Evolutionary conservation across 2,329 filamentous ascomycete species (phyloP).

Genomic region (Fusarium proliferatum): DNA sequence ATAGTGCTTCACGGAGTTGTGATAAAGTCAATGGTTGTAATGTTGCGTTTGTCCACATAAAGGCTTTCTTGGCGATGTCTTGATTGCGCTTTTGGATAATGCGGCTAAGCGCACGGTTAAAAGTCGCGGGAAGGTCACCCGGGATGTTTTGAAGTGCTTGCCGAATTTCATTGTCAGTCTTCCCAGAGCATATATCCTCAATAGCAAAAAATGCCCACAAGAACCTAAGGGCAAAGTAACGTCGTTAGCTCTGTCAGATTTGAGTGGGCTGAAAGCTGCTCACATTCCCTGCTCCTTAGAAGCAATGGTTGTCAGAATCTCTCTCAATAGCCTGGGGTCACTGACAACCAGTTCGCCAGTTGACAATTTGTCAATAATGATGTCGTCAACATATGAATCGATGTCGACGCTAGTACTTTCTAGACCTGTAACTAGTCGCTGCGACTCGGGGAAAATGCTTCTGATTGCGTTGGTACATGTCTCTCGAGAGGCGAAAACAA

Average conservation of each 20-base stretch:
- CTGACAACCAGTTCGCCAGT: rapidly evolving
- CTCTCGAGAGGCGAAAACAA: neutral
- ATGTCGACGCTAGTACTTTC: neutral
- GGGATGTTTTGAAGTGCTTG: slow-evolving; percentile 7
- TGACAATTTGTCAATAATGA: neutral
- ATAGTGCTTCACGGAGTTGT: slow-evolving; percentile 23
- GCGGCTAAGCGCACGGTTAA: slow-evolving; percentile 16
- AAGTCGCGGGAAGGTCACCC: neutral
- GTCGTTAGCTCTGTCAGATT: rapidly evolving
- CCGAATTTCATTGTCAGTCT: slow-evolving; percentile 13
- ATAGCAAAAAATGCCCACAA: slow-evolving; percentile 23
- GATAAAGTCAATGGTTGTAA: neutral
- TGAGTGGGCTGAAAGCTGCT: rapidly evolving
- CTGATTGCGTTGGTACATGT: neutral
- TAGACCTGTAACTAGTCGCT: neutral
- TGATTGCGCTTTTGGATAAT: neutral
- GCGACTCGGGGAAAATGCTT: neutral
- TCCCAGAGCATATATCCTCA: slow-evolving; percentile 24
- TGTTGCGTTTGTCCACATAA: neutral
- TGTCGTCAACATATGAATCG: neutral
- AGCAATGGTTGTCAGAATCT: neutral
- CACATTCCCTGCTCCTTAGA: slow-evolving; percentile 1
- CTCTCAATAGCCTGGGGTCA: rapidly evolving
- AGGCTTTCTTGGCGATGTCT: neutral
- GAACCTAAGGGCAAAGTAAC: neutral